Evolutionary conservation across 768 basidiomycete species (phyloP), one percentile per base, ranked within the genome.

Genomic region (Cyclocybe aegerita): DNA sequence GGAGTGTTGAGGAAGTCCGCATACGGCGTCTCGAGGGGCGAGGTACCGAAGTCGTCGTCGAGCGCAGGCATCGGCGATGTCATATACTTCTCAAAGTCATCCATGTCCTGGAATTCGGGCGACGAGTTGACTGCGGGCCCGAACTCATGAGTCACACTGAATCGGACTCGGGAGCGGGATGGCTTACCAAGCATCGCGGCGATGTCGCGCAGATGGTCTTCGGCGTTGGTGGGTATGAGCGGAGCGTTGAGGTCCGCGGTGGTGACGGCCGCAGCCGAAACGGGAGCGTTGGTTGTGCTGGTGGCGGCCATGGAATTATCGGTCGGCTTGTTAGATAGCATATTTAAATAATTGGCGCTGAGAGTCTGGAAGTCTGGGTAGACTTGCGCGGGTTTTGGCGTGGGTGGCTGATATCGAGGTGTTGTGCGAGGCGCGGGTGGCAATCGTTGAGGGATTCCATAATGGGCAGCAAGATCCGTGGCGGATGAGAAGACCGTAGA

Each of bases 361-460:
- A 90, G 68, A 31, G 72, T 68, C 33, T 70, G 56, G 61, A 80
- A 78, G 60, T 84, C 77, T 51, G 73, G 56, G 45, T 71, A 49
- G 48, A 70, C 40, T 42, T 62, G 57, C 47, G 65, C 48, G 34
- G 61, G 64, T 50, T 68, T 60, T 60, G 63, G 37, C 59, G 70
- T 63, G 56, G 67, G 46, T 55, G 72, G 62, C 50, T 73, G 68
- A 60, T 72, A 67, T 70, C 66, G 75, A 50, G 78, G 75, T 57
- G 73, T 75, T 65, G 81, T 81, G 47, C 81, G 78, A 53, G 88
- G 88, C 49, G 81, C 80, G 46, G 81, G 82, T 40, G 88, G 88
- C 42, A 90, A 68, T 55, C 75, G 78, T 58, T 82, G 79, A 53
- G 88, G 88, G 64, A 90, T 82, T 70, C 87, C 88, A 88, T 89